A percentile compares a stretch with the other conserved stretches of the same genome.
phyloP scores from a whole-genome alignment of 2,329 filamentous ascomycete genomes.

The Claviceps pazoutovae region DNA sequence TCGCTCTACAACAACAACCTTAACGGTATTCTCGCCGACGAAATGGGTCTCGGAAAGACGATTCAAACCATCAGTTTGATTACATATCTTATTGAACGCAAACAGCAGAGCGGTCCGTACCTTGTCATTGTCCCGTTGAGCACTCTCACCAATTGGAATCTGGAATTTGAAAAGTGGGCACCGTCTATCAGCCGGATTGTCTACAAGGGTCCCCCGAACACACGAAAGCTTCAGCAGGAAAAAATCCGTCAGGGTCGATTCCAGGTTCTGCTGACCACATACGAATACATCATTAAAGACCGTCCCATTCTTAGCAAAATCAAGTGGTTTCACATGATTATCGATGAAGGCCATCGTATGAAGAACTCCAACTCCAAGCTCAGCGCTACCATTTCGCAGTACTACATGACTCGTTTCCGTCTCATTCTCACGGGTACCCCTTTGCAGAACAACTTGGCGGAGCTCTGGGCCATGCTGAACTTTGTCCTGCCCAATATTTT shows the following conservation, averaged over 20 bases:
- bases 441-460: conserved; percentile 89
- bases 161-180: conserved; percentile 98
- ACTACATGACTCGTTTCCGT: conserved; percentile 89
- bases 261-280: conserved; percentile 92
- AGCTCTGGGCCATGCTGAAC: conserved; percentile 96
- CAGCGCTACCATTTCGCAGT: conserved; percentile 84
- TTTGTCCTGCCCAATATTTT: conserved; percentile 97
- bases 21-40: conserved; percentile 94
- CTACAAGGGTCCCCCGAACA: conserved; percentile 87
- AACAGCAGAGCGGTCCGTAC: conserved; percentile 82
- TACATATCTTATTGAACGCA: conserved; percentile 92
- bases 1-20: conserved; percentile 99
- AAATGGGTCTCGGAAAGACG: conserved; percentile 99
- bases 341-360: conserved; percentile 98
- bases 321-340: conserved; percentile 99
- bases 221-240: conserved; percentile 80
- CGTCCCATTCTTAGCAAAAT: conserved; percentile 90
- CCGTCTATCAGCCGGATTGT: conserved; percentile 76
- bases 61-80: conserved; percentile 98
- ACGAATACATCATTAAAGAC: conserved; percentile 99
- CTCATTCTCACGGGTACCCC: conserved; percentile 96
- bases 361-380: conserved; percentile 96
- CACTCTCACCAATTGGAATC: conserved; percentile 96
- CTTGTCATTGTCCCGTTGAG: conserved; percentile 93
- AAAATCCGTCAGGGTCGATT: conserved; percentile 90